These are phyloP conservation scores for Drosera spatulata DNA, from an alignment of 179 eudicot genomes.

Conservation along the genomic window DNA sequence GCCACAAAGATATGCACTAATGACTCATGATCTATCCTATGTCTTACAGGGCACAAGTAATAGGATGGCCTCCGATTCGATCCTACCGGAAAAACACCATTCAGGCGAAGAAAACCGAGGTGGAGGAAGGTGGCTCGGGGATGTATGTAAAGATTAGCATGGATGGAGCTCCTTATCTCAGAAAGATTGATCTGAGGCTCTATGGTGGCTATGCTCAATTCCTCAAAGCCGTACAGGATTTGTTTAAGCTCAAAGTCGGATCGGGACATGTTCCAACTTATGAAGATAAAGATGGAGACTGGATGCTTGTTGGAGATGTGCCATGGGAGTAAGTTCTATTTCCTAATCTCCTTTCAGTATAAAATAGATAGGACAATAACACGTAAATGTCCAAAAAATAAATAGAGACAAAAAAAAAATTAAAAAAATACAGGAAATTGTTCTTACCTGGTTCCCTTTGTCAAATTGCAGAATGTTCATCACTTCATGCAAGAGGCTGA, in stretches of 20 bases:
- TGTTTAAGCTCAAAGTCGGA: slow-evolving; percentile 22
- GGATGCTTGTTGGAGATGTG: too few species aligned
- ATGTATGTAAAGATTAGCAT: slow-evolving; percentile 30
- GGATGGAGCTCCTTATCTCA: slow-evolving; percentile 39
- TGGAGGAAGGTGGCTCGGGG: slow-evolving; percentile 7
- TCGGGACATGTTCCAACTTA: too few species aligned
- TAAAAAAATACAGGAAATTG: too few species aligned
- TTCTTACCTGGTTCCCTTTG: too few species aligned
- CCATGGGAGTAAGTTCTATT: too few species aligned
- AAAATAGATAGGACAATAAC: too few species aligned
- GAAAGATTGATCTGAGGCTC: slow-evolving; percentile 24
- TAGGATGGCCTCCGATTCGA: slow-evolving; percentile 38
- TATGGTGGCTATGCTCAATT: slow-evolving; percentile 21
- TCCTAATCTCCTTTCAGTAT: too few species aligned
- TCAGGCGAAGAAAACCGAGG: slow-evolving; percentile 4
- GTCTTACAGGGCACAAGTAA: slow-evolving; percentile 18
- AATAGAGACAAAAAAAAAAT: too few species aligned
- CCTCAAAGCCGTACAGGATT: slow-evolving; percentile 14
- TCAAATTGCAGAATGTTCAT: too few species aligned
- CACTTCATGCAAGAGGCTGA: too few species aligned
- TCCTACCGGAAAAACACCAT: slow-evolving; percentile 19
- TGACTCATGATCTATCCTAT: neutral
- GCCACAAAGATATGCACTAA: neutral
- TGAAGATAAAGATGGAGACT: too few species aligned
- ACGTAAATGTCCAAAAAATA: too few species aligned